Evolutionary conservation across 2,329 filamentous ascomycete species (phyloP), one percentile per base, ranked within the genome.

Genomic region (Fusarium musae): DNA sequence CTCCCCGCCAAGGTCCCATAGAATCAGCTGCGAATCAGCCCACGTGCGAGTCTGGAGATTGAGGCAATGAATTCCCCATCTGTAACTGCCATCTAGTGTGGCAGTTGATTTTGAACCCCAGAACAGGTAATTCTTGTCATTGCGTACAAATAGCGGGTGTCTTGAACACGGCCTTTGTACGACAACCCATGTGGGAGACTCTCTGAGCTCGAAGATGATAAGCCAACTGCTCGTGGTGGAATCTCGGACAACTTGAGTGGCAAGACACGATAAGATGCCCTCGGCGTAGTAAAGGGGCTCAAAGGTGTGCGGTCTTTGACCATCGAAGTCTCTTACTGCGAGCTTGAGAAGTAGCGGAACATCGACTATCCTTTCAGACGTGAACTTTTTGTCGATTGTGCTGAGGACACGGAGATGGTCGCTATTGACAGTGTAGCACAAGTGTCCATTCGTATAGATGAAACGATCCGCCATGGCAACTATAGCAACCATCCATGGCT

Each of bases 111-210:
- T 88, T 0, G 90, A 91, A 9, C 92, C 93, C 73, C 89, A 92
- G 76, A 91, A 92, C 6, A 95, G 83, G 78, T 88, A 90, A 3
- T 85, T 77, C 3, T 79, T 75, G 66, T 90, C 89, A 69, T 93
- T 92, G 15, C 92, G 88, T 6, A 92, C 91, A 78, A 94, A 93
- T 4, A 94, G 81, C 67, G 88, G 90, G 34, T 85, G 82, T 5
- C 83, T 84, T 32, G 86, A 86, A 21, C 82, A 77, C 44, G 90
- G 80, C 52, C 63, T 81, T 37, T 79, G 78, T 19, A 78, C 80
- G 17, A 86, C 79, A 5, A 89, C 75, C 21, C 90, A 69, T 9
- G 78, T 77, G 59, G 77, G 74, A 86, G 79, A 63, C 86, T 84
- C 65, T 89, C 83, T 11, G 47, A 72, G 49, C 44, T 73, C 61